phyloP scores from a whole-genome alignment of 805 yeast genomes.

The Saccharomycodes ludwigii region DNA sequence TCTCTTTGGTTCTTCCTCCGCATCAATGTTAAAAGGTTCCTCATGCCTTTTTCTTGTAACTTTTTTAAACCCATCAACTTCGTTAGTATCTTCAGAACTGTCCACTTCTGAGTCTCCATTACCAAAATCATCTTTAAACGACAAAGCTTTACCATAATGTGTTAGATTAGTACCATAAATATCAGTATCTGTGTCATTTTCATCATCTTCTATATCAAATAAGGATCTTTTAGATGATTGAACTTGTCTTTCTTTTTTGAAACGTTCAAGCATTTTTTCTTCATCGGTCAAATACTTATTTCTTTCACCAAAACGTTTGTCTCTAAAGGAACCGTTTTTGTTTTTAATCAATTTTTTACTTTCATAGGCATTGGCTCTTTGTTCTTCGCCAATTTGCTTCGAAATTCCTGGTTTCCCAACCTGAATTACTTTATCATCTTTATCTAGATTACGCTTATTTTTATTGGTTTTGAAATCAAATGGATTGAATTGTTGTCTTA shows the following conservation, averaged over 20 bases:
- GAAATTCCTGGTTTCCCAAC: slow-evolving; percentile 60
- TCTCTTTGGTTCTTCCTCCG: slow-evolving; percentile 31
- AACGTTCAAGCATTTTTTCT: slow-evolving; percentile 91
- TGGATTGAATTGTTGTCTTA: slow-evolving; percentile 79
- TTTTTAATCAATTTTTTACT: slow-evolving; percentile 50
- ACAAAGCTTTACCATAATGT: slow-evolving; percentile 63
- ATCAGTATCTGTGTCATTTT: slow-evolving; percentile 30
- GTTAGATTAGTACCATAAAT: slow-evolving; percentile 40
- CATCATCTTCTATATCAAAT: slow-evolving; percentile 67
- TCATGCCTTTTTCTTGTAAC: slow-evolving; percentile 20
- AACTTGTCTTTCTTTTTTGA: slow-evolving; percentile 73
- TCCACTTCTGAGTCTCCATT: slow-evolving; percentile 32
- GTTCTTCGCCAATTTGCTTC: slow-evolving; percentile 57
- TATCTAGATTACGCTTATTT: slow-evolving; percentile 43
- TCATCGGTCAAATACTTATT: slow-evolving; percentile 63
- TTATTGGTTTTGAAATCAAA: slow-evolving; percentile 70
- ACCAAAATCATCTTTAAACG: slow-evolving; percentile 43
- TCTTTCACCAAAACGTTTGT: slow-evolving; percentile 87
- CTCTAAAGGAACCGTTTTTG: slow-evolving; percentile 67
- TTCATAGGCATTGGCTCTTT: slow-evolving; percentile 50
- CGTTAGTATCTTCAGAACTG: slow-evolving; percentile 26
- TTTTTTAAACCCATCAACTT: slow-evolving; percentile 22
- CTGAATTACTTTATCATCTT: slow-evolving; percentile 22
- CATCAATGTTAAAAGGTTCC: slow-evolving; percentile 20
- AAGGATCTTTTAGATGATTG: slow-evolving; percentile 43